Conservation (phyloP, 2,329 filamentous ascomycete genomes). For the Lachnellula arida region DNA sequence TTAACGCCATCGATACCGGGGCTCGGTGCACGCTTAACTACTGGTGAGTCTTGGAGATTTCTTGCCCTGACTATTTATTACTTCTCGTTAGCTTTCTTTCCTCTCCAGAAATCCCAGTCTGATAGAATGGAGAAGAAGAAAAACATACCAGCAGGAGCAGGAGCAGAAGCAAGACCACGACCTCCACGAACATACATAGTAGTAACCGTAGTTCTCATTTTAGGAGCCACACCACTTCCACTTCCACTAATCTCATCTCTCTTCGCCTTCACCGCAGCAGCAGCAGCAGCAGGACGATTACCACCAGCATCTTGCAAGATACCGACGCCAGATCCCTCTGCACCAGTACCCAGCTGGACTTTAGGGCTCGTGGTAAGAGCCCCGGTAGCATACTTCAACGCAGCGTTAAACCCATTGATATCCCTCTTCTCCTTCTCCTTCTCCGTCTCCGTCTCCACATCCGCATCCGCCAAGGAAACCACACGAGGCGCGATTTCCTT, state of each 20-base stretch:
- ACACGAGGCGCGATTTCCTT: constrained; percentile 45
- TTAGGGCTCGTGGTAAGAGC: constrained; percentile 37
- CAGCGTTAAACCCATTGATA: constrained; percentile 38
- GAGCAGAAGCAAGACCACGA: constrained; percentile 9
- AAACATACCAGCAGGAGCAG: constrained; percentile 15
- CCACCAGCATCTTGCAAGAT: constrained; percentile 30
- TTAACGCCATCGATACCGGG: constrained; percentile 26
- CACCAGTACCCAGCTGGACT: constrained; percentile 39
- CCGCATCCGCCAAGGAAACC: constrained; percentile 9
- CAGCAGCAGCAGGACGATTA: constrained; percentile 1
- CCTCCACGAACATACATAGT: constrained; percentile 30
- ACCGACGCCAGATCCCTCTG: constrained; percentile 37
- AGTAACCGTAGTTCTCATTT: constrained; percentile 29
- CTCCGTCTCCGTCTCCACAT: background rate
- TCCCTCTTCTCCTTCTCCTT: constrained; percentile 33
- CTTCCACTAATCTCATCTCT: constrained; percentile 3
- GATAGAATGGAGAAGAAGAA: background rate
- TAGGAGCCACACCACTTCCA: constrained; percentile 3
- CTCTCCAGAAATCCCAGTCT: background rate
- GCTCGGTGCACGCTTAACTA: constrained; percentile 18
- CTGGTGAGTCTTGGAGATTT: constrained; percentile 1
- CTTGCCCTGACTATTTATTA: constrained; percentile 2
- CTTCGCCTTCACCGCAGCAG: background rate
- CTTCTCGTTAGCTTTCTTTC: background rate
- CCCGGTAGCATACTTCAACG: constrained; percentile 37